phyloP scores from a whole-genome alignment of 257 asterid species.

The Capsicum rhomboideum region DNA sequence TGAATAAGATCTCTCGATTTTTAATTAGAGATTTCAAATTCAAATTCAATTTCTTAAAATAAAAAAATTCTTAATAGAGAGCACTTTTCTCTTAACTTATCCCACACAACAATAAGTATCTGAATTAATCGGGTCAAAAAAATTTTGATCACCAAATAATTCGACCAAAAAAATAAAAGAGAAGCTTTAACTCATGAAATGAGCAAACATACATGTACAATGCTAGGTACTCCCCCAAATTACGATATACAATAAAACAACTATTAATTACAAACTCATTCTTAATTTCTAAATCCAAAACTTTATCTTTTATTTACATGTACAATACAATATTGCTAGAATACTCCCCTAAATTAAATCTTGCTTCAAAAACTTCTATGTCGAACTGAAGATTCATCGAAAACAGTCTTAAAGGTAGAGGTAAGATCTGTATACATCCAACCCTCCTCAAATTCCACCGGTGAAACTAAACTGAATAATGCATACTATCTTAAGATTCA shows the following conservation, averaged over 20 bases:
- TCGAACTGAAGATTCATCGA: background rate
- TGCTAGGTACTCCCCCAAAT: too few relatives aligned
- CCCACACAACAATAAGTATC: too few relatives aligned
- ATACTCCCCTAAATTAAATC: background rate
- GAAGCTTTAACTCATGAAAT: background rate
- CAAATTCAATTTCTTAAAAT: background rate
- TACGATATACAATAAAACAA: too few relatives aligned
- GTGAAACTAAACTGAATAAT: too few relatives aligned
- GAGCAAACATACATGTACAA: background rate
- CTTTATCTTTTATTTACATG: background rate
- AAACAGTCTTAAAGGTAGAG: background rate
- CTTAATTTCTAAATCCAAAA: background rate
- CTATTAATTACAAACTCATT: background rate
- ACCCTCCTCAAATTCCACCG: too few relatives aligned
- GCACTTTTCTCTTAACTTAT: background rate
- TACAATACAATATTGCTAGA: background rate
- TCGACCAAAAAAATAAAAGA: background rate
- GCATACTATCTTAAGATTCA: constrained; percentile 14
- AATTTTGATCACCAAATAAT: background rate
- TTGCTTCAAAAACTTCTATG: background rate
- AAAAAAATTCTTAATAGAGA: background rate
- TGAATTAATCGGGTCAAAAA: background rate
- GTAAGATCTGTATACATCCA: background rate
- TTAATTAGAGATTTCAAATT: background rate
- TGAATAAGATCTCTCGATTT: background rate